phyloP scores from a whole-genome alignment of 2,329 filamentous ascomycete species.

The Fusarium nelsonii region DNA sequence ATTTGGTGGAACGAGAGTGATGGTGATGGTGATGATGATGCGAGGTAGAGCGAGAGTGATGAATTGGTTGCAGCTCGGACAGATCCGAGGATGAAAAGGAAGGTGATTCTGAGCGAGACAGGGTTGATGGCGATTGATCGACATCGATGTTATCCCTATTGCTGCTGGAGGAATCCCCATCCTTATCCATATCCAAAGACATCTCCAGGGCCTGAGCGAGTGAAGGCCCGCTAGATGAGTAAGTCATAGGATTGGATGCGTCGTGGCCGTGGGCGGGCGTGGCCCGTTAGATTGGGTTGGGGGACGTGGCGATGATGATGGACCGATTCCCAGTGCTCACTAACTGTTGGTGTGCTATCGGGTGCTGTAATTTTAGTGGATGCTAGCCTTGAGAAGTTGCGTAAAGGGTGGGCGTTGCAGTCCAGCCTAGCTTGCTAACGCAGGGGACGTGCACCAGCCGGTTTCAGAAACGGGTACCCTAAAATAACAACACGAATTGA shows the following conservation, averaged over 20 bases:
- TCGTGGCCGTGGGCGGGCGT: conserved; percentile 48
- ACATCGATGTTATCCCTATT: conserved; percentile 43
- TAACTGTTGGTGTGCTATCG: conserved; percentile 13
- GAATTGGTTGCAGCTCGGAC: conserved; percentile 19
- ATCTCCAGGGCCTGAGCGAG: conserved; percentile 53
- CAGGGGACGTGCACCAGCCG: conserved; percentile 39
- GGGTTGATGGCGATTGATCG: conserved; percentile 42
- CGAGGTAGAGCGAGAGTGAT: conserved; percentile 37
- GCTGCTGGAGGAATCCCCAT: conserved; percentile 29
- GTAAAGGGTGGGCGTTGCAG: conserved; percentile 34
- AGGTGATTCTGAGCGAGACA: conserved; percentile 36
- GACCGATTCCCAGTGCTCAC: conserved; percentile 13
- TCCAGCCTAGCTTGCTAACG: conserved; percentile 35
- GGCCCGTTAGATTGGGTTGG: conserved; percentile 34
- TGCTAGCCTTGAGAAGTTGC: conserved; percentile 14
- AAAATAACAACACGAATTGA: conserved; percentile 42
- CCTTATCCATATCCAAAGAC: conserved; percentile 41
- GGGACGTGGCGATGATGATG: conserved; percentile 46
- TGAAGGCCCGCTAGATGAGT: conserved; percentile 53
- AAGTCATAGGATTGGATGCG: conserved; percentile 50
- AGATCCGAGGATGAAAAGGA: conserved; percentile 38
- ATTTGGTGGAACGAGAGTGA: conserved; percentile 36
- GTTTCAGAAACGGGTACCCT: conserved; percentile 39
- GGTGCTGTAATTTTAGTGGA: conserved; percentile 30
- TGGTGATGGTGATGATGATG: conserved; percentile 26